Evolutionary conservation across 768 basidiomycete species (phyloP), one percentile per base, ranked within the genome.

Genomic region (Dictyophora rubrovolvata): DNA sequence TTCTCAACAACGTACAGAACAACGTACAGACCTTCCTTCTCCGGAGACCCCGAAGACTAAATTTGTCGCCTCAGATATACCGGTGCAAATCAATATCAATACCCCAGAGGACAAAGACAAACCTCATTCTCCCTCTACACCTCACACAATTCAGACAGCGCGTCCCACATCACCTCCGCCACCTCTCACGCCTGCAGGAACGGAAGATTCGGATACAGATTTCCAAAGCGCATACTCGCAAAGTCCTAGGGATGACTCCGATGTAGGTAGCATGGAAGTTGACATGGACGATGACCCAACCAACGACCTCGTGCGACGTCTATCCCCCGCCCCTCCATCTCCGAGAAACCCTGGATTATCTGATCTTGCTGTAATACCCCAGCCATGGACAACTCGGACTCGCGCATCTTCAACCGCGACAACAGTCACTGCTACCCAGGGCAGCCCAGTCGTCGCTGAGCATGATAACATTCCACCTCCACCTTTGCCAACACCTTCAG

Each of bases 221-320:
- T 92, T 91, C 69, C 88, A 90, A 71, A 91, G 89, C 63, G 89
- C 89, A 35, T 89, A 87, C 69, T 89, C 87, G 5, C 72, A 80
- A 2, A 88, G 86, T 65, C 86, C 87, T 12, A 80, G 86, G 1
- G 79, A 73, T 65, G 68, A 72, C 20, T 63, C 51, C 14, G 56
- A 62, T 57, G 56, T 52, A 9, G n/a, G 34, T 22, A 57, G 50
- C 34, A 52, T 55, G 60, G 48, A 72, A 34, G 64, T 63, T 57
- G 70, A 60, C 46, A 21, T 63, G 64, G 50, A 67, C 65, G 53
- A 65, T 52, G 20, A 48, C 47, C 22, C 63, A 65, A 49, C 60
- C 18, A 65, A 67, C 56, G 69, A 72, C 17, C 66, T 73, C 18
- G 69, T 66, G 61, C 67, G 69, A 37, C 65, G 66, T 53, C 66